Percentiles rank a stretch among this genome's conserved stretches.
phyloP scores from a whole-genome alignment of 2,329 filamentous ascomycete species.

The Raffaelea ambrosiae region DNA sequence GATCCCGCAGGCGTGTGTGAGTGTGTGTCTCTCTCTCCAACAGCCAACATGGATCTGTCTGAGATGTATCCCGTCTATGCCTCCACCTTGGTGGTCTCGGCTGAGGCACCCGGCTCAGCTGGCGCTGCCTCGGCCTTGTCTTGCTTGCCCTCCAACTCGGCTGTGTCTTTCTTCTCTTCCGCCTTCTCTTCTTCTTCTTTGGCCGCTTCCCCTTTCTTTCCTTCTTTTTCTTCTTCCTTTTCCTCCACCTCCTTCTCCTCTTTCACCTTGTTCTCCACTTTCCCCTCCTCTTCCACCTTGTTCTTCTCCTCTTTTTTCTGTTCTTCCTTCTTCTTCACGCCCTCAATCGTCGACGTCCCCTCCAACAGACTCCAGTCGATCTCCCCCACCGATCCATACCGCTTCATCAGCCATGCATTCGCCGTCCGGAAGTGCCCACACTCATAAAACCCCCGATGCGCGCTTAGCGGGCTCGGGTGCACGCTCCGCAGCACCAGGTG shows the following conservation, averaged over 20 bases:
- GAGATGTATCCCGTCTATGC: neutral
- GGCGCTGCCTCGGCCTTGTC: neutral
- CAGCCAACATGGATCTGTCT: too few species aligned
- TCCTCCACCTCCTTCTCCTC: constrained; percentile 5
- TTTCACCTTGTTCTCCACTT: neutral
- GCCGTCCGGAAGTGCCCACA: constrained; percentile 74
- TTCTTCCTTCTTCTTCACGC: constrained; percentile 14
- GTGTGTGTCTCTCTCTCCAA: too few species aligned
- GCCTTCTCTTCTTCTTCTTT: constrained; percentile 13
- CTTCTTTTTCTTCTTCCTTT: constrained; percentile 14
- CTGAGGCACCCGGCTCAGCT: neutral
- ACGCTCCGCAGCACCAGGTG: constrained; percentile 81
- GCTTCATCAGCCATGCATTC: constrained; percentile 72
- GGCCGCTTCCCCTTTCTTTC: constrained; percentile 18
- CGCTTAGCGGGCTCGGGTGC: constrained; percentile 90
- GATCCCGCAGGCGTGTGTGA: too few species aligned
- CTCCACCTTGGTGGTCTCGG: constrained; percentile 18
- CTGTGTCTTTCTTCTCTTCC: neutral
- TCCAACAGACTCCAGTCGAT: constrained; percentile 72
- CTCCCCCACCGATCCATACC: constrained; percentile 70
- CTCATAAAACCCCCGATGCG: constrained; percentile 71
- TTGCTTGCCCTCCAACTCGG: neutral
- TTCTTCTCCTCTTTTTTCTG: constrained; percentile 1
- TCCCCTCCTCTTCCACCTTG: neutral
- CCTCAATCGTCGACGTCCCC: constrained; percentile 18